Base-by-base conservation (phyloP, 352 stramenopile genomes). In the Globisporangium cylindrosporum region DNA sequence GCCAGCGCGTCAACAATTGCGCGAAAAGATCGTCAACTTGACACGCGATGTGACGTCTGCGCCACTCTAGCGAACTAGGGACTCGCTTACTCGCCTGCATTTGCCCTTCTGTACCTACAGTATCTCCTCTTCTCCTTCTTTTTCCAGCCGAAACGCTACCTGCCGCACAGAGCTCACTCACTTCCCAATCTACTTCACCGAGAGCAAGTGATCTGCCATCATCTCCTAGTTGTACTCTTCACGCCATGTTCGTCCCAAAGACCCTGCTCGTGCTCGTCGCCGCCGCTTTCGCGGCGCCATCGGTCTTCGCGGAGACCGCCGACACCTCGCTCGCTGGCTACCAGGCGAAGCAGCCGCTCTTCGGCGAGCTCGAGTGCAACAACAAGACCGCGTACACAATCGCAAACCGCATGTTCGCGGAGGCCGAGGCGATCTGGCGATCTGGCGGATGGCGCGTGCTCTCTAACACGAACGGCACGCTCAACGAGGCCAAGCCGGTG, bases 401-500 rank as follows among this genome's bases (percentile, higher is more conserved):
- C 64, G 73, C 73, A 4, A 66, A 79, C 61, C 9, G 9, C 10
- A 74, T 72, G 38, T 64, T 79, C 59, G 58, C 62, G 32, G 73
- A 79, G 41, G 73, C 73, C 25, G 66, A 72, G 55, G 25, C 18
- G 22, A 79, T 79, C 61, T 79, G 73, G 73, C 36, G 41, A 15
- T 75, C 73, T 6, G 65, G 24, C 3, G 67, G 67, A 61, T 79
- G 73, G 70, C 55, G 29, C 22, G 62, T 77, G 25, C 49, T 75
- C 62, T 73, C 61, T 55, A 77, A 75, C 71, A 68, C 71, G 36
- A 73, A 49, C 61, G 73, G 66, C 27, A 62, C 77, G 6, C 56
- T 77, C 10, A 79, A 76, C 68, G 73, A 79, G 25, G 70, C 25
- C 61, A 79, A 74, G 63, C n/a, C 64, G 2, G 73, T 79, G 49